Conservation (phyloP, 2,329 filamentous ascomycete species). For the Mollisia scopiformis region DNA sequence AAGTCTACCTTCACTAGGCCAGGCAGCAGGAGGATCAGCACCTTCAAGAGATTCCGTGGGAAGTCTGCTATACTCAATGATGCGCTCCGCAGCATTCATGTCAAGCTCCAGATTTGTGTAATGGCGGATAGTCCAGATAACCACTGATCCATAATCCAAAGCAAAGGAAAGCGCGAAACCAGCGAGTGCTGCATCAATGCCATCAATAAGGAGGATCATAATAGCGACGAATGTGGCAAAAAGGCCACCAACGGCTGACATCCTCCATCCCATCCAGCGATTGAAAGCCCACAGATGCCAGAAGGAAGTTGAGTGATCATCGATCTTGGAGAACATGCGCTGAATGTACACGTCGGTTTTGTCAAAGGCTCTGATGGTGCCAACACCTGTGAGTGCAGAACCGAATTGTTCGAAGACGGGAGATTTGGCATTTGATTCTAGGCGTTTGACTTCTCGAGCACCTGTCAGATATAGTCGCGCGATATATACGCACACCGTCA, state of each 20-base stretch:
- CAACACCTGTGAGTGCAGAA: conserved; percentile 70
- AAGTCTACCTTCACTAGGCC: conserved; percentile 75
- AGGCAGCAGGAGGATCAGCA: conserved; percentile 65
- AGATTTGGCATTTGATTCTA: conserved; percentile 77
- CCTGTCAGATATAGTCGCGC: conserved; percentile 68
- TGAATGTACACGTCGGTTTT: conserved; percentile 69
- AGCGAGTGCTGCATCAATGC: conserved; percentile 70
- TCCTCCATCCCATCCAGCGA: conserved; percentile 76
- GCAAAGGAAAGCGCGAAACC: conserved; percentile 78
- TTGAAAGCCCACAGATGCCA: conserved; percentile 75
- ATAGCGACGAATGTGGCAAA: conserved; percentile 69
- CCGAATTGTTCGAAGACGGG: conserved; percentile 83
- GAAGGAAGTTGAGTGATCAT: conserved; percentile 66
- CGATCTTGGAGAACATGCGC: conserved; percentile 71
- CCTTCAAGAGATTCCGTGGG: conserved; percentile 68
- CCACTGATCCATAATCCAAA: conserved; percentile 65
- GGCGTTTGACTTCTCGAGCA: conserved; percentile 74
- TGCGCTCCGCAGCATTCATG: conserved; percentile 78
- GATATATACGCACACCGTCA: conserved; percentile 59
- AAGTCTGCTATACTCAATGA: conserved; percentile 74
- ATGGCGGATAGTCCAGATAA: conserved; percentile 68
- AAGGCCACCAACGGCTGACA: conserved; percentile 68
- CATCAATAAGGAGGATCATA: conserved; percentile 62
- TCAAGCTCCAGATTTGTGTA: conserved; percentile 75
- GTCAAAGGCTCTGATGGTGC: conserved; percentile 76